Evolutionary conservation across 177 flowering plant species (phyloP).

Genomic region (Vitis hybrid): DNA sequence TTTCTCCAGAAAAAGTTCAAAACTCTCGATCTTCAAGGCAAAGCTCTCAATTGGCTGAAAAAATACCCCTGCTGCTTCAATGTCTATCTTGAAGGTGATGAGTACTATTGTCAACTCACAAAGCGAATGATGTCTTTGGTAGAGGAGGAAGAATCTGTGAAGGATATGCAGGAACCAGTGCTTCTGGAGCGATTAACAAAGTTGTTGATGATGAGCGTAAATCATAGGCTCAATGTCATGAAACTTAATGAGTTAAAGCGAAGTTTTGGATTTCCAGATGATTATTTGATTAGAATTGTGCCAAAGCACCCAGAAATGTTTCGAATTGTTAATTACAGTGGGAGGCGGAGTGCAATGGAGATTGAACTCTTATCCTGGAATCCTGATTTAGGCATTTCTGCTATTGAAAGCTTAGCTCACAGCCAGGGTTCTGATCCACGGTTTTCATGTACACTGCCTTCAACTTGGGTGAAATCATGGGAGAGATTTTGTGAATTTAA

Average conservation of each 20-base stretch:
- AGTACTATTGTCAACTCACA: constrained; percentile 59
- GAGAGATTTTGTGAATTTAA: constrained; percentile 78
- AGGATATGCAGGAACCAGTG: constrained; percentile 58
- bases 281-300: constrained; percentile 71
- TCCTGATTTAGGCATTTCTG: constrained; percentile 64
- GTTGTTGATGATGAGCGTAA: constrained; percentile 69
- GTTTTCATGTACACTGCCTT: constrained; percentile 71
- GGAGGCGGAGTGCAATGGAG: constrained; percentile 75
- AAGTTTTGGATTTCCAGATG: constrained; percentile 86
- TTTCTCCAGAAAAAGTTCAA: constrained; percentile 85
- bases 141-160: constrained; percentile 74
- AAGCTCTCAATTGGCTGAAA: constrained; percentile 85
- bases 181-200: constrained; percentile 61
- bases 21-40: constrained; percentile 85
- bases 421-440: constrained; percentile 46
- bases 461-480: constrained; percentile 71
- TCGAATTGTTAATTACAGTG: constrained; percentile 59
- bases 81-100: constrained; percentile 45
- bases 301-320: constrained; percentile 76
- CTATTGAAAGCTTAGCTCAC: constrained; percentile 48
- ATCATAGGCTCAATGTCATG: constrained; percentile 64
- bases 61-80: constrained; percentile 94
- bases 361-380: constrained; percentile 76
- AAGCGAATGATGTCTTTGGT: constrained; percentile 77
- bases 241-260: constrained; percentile 78